Evolutionary conservation across 192 early-diverging fungal species (phyloP).

Genomic region (Phlyctochytrium planicorne): DNA sequence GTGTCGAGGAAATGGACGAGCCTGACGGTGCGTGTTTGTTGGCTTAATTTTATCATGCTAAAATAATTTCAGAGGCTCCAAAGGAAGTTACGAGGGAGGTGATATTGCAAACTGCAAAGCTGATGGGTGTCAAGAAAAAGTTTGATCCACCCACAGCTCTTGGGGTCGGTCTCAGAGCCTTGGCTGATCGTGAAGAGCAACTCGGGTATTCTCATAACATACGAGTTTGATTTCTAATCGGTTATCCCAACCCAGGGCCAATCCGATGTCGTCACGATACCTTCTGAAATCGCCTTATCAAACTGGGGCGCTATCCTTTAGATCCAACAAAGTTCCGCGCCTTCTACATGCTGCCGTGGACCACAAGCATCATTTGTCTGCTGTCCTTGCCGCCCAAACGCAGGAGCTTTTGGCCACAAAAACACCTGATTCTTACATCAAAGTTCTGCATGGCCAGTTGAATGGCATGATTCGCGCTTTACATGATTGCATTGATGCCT

Average conservation of each 20-base stretch:
- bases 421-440: slow-evolving; percentile 28
- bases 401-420: slow-evolving; percentile 27
- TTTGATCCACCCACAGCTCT: slow-evolving; percentile 32
- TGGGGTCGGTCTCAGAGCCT: slow-evolving; percentile 22
- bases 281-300: not conserved
- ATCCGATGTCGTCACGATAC: not conserved
- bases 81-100: slow-evolving; percentile 24
- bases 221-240: not conserved
- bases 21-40: no score
- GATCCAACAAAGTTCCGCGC: slow-evolving; percentile 15
- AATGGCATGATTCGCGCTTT: slow-evolving; percentile 26
- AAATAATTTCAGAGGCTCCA: not conserved
- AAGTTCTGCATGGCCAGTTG: slow-evolving; percentile 29
- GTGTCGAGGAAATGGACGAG: no score
- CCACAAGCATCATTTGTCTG: slow-evolving; percentile 19
- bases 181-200: slow-evolving; percentile 16
- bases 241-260: no score
- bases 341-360: slow-evolving; percentile 13
- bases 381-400: slow-evolving; percentile 28
- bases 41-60: no score
- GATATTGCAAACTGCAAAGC: slow-evolving; percentile 20
- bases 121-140: slow-evolving; percentile 29
- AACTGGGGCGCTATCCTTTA: slow-evolving; percentile 15
- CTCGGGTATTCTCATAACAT: no score
- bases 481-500: slow-evolving; percentile 35